These are phyloP conservation scores for Xylariaceae sp. DNA, from an alignment of 2,329 filamentous ascomycete species.

Conservation along the genomic window DNA sequence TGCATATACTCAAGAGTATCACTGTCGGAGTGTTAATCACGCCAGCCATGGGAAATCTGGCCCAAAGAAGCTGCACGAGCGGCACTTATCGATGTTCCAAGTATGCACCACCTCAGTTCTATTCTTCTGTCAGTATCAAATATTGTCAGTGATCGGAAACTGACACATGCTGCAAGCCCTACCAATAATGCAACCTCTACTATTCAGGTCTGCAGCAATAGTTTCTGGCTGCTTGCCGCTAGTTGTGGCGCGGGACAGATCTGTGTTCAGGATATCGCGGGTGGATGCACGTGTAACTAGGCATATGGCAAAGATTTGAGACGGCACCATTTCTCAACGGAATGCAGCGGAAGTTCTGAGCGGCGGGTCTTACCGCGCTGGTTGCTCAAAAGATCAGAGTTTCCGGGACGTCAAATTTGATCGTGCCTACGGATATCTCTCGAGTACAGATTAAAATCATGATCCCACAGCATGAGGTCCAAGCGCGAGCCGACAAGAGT, in stretches of 20 bases:
- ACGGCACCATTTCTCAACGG: no score
- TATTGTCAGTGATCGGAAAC: not conserved
- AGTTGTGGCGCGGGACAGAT: conserved; percentile 10
- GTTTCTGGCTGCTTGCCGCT: conserved; percentile 14
- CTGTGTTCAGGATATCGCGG: conserved; percentile 12
- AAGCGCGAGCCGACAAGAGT: no score
- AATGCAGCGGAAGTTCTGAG: no score
- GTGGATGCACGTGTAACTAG: conserved; percentile 11
- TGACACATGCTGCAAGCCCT: not conserved
- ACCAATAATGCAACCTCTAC: conserved; percentile 11
- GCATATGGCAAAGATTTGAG: no score
- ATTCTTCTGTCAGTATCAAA: not conserved
- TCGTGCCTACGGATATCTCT: no score
- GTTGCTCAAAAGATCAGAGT: no score
- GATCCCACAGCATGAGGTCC: no score
- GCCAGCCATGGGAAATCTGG: not conserved
- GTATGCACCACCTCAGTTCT: not conserved
- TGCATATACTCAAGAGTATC: not conserved
- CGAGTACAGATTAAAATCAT: no score
- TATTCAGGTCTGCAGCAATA: conserved; percentile 17
- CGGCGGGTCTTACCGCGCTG: no score
- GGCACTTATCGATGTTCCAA: conserved; percentile 13
- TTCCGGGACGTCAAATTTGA: no score
- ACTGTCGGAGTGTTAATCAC: not conserved
- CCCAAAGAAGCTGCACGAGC: not conserved